Evolutionary conservation across 2,329 filamentous ascomycete species (phyloP), one percentile per base, ranked within the genome.

Genomic region (Aspergillus neoniger): DNA sequence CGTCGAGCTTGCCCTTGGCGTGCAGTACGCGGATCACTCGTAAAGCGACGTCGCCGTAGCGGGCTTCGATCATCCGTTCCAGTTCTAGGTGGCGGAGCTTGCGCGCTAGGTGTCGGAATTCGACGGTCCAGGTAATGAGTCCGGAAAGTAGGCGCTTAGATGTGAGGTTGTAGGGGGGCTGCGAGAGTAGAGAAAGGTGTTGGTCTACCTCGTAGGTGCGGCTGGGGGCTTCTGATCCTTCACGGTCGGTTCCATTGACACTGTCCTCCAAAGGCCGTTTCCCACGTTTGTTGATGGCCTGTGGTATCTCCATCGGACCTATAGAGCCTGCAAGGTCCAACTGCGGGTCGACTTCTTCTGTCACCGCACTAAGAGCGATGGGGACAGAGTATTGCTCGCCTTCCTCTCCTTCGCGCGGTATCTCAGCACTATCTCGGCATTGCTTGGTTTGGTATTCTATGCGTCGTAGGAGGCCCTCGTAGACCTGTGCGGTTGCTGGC

Each of bases 1-100:
- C 95, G 67, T 98, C 94, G n/a, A 98, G 82, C 72, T 95, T 96
- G 56, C 95, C 95, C 72, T 93, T 92, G 60, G 90, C 88, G 41
- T 90, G 85, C 19, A 99, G 83, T 58, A 98, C 92, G 19, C 92
- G 89, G 19, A 92, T 85, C n/a, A 99, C 82, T 8, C 94, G 90
- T 17, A 94, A 84, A 0, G 92, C 92, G 50, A 90, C 82, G 7
- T 86, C 85, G 7, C 92, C 92, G 67, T 91, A 92, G 2, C 87
- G 86, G 55, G 91, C 86, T 64, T 90, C 86, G 58, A 98, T 89
- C 44, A 92, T 88, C 14, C 88, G 87, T 74, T 97, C 92, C 30
- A 98, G 81, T 73, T 97, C 92, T 5, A 85, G 79, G 69, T 93
- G 88, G 48, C 90, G 88, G 36, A 98, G 80, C 54, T 84, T 83